Evolutionary conservation across 495 filamentous ascomycete genomes (phyloP).

Genomic region (Aspergillus coremiiformis): DNA sequence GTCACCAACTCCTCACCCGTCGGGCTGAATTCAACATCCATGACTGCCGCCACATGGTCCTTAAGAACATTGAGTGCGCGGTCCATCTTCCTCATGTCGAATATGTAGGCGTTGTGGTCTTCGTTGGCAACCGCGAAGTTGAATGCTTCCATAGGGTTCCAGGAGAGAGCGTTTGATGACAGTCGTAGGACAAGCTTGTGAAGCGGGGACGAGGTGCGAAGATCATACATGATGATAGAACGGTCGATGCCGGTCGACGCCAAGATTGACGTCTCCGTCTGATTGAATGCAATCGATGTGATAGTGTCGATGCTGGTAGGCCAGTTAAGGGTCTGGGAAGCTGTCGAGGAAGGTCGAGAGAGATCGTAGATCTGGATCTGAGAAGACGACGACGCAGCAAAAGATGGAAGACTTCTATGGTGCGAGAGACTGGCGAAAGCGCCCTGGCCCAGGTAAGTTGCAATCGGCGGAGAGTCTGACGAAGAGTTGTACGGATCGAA

Average conservation of each 20-base stretch:
- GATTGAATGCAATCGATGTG: constrained; percentile 82
- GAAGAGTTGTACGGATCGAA: constrained; percentile 79
- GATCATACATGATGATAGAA: constrained; percentile 78
- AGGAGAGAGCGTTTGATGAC: constrained; percentile 75
- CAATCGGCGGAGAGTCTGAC: constrained; percentile 53
- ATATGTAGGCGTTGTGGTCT: constrained; percentile 73
- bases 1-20: constrained; percentile 91
- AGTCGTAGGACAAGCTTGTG: constrained; percentile 71
- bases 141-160: constrained; percentile 96
- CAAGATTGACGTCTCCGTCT: constrained; percentile 84
- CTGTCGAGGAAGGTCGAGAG: constrained; percentile 59
- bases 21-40: constrained; percentile 93
- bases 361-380: constrained; percentile 84
- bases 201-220: constrained; percentile 79
- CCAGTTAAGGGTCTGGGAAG: constrained; percentile 77
- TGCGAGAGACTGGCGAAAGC: constrained; percentile 81
- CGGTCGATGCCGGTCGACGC: constrained; percentile 78
- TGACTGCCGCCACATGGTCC: constrained; percentile 92
- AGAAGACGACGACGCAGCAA: constrained; percentile 74
- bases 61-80: constrained; percentile 86
- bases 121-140: constrained; percentile 81
- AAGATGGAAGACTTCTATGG: constrained; percentile 64
- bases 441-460: constrained; percentile 73
- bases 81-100: constrained; percentile 80
- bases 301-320: constrained; percentile 88